Conservation (phyloP, 306 rosid genomes). For the Cucumis cinereus region DNA sequence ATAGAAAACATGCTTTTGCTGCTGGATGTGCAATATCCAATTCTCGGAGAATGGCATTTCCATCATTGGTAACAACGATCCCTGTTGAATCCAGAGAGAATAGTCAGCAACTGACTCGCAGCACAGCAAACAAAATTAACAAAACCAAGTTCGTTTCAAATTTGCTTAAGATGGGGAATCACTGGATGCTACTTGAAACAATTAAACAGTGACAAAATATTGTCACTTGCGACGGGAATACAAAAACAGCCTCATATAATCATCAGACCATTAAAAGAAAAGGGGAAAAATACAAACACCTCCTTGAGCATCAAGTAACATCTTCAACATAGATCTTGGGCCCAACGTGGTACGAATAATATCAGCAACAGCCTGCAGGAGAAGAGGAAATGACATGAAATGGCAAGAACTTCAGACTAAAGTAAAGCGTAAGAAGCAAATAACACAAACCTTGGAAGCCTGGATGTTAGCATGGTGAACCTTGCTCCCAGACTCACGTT, state of each 20-base stretch:
- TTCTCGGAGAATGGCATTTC: conserved; percentile 92
- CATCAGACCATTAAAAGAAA: background rate
- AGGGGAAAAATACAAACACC: conserved; percentile 22
- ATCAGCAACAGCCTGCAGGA: conserved; percentile 61
- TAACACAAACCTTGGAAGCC: conserved; percentile 75
- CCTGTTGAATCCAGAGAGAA: conserved; percentile 29
- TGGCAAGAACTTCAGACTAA: background rate
- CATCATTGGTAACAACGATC: conserved; percentile 95
- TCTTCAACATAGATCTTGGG: conserved; percentile 92
- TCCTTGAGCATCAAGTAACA: conserved; percentile 76
- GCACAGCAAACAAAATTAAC: background rate
- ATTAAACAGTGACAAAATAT: background rate
- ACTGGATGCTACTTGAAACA: background rate
- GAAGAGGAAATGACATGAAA: background rate
- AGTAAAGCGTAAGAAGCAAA: background rate
- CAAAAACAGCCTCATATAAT: background rate
- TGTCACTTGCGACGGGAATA: background rate
- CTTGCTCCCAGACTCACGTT: conserved; percentile 87
- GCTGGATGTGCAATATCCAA: conserved; percentile 96
- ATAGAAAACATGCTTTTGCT: conserved; percentile 57
- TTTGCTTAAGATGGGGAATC: background rate
- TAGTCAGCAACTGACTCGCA: background rate
- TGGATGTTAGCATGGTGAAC: conserved; percentile 89
- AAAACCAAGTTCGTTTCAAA: background rate
- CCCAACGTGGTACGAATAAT: conserved; percentile 90